Base-by-base conservation (phyloP, 805 yeast species). In the Danielozyma ontarioensis region DNA sequence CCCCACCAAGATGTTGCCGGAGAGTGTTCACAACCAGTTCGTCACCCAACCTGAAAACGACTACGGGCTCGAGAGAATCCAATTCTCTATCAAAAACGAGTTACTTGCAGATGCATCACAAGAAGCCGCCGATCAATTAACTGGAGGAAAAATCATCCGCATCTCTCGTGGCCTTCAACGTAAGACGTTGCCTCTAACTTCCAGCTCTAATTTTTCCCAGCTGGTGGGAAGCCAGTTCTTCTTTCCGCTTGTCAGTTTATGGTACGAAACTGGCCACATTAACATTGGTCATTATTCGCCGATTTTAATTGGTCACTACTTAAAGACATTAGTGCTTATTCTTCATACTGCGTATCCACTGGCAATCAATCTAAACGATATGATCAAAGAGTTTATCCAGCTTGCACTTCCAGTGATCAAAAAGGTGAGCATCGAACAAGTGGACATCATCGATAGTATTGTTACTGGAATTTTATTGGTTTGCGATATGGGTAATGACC, bases 321-420 rank as follows among this genome's bases (percentile, higher is more conserved):
- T 83, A 29, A 70, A 74, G 34, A 78, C 85, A 0, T 47, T 83
- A 34, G 66, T 76, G 0, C 46, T 82, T n/a, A 44, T 83, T 2
- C 50, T 80, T 14, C 76, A 74, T 33, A 60, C 77, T 31, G 76
- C 83, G 0, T 71, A 74, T 39, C 87, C 86, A 1, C 58, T 76
- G 2, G 57, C 75, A 1, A 41, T 57, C 1, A 70, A 74, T 28
- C 48, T 77, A 16, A 50, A 58, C 1, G 83, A 74, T 24, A 80
- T 83, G 85, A 62, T 74, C 2, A 49, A 57, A 2, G 88, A 81
- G 40, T 54, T 70, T 12, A 3, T 49, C 52, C 10, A 49, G 22
- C 13, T 36, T 30, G 25, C 35, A 31, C 13, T 35, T 3, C 12
- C 35, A 19, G 21, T 27, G 1, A 32, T 45, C n/a, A 44, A 39